phyloP scores from a whole-genome alignment of 208 protist genomes.

The Acanthamoeba sp. region DNA sequence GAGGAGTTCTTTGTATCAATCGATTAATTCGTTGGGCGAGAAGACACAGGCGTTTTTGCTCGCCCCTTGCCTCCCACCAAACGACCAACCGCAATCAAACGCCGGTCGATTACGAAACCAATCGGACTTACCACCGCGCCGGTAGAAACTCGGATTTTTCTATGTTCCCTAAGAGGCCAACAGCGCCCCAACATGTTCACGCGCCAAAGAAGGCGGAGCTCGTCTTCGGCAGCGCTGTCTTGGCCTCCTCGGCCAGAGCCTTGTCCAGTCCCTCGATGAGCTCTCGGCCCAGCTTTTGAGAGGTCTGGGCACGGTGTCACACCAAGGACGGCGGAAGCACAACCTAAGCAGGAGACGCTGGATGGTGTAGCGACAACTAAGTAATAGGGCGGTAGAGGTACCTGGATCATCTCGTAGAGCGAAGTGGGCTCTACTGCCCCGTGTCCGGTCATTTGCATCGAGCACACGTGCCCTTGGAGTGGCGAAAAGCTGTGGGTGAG shows the following conservation, averaged over 20 bases:
- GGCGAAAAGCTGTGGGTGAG: background rate
- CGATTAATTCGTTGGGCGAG: background rate
- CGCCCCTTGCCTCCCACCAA: background rate
- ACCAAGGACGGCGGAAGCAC: background rate
- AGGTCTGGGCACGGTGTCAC: background rate
- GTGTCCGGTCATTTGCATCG: constrained; percentile 28
- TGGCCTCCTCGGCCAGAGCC: background rate
- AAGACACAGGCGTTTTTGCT: background rate
- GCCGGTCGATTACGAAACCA: background rate
- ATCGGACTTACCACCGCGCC: background rate
- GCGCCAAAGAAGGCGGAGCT: background rate
- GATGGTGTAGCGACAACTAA: too few species aligned
- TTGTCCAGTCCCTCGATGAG: constrained; percentile 37
- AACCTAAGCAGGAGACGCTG: too few species aligned
- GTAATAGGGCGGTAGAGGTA: too few species aligned
- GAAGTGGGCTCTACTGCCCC: constrained; percentile 13
- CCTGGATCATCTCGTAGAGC: constrained; percentile 37
- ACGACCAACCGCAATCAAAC: constrained; percentile 13
- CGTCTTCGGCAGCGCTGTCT: background rate
- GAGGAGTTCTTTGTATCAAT: background rate
- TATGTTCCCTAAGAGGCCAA: background rate
- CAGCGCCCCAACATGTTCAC: too few species aligned
- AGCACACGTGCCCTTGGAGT: constrained; percentile 1
- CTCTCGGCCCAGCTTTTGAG: constrained; percentile 44
- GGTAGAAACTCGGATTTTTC: background rate